Evolutionary conservation across 139 green algal species (phyloP), one percentile per base, ranked within the genome.

Genomic region (Coelastrella sp.): DNA sequence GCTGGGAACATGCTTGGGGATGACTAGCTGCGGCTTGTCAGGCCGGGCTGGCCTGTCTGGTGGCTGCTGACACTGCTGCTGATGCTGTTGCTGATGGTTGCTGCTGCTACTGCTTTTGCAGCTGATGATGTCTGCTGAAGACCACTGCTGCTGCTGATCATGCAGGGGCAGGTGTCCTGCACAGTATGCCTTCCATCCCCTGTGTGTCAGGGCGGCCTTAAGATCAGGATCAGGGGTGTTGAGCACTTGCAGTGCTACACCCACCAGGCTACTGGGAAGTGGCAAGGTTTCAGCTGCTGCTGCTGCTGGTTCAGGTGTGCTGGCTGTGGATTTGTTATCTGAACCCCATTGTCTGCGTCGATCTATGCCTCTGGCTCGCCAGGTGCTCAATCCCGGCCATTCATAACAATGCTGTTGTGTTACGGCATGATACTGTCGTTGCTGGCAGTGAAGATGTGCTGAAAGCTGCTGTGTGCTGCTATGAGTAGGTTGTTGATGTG

Each of bases 201-300:
- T 57, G 78, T 97, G 95, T 0, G 95, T 94, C 6, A 97, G 65
- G 0, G 87, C 92, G 11, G 94, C 94, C 88, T 97, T 97, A 19
- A n/a, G 14, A 7, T 82, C 24, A 0, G 96, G 96, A 25, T 96
- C 87, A 8, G 94, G 70, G 17, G 82, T 86, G 27, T 73, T n/a
- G n/a, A 89, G 70, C 19, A 91, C 79, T 86, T 76, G 80, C 17
- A 92, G 15, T 1, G 75, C 90, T 6, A 74, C 58, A 0, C 65
- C 84, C 7, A 81, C 66, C 11, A 88, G 14, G 68, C 65, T 84
- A 58, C 15, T 22, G 7, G 88, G 15, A 4, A 88, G 70, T 14
- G 49, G 57, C 6, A 79, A 5, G 20, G 19, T 68, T 22, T 72
- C 58, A 24, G 61, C 78, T 61, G 79, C 78, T 73, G 85, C 78